A percentile compares a stretch with the other conserved stretches of the same genome.
phyloP scores from a whole-genome alignment of 169 alveolate genomes.

The Cryptosporidium viatorum region DNA sequence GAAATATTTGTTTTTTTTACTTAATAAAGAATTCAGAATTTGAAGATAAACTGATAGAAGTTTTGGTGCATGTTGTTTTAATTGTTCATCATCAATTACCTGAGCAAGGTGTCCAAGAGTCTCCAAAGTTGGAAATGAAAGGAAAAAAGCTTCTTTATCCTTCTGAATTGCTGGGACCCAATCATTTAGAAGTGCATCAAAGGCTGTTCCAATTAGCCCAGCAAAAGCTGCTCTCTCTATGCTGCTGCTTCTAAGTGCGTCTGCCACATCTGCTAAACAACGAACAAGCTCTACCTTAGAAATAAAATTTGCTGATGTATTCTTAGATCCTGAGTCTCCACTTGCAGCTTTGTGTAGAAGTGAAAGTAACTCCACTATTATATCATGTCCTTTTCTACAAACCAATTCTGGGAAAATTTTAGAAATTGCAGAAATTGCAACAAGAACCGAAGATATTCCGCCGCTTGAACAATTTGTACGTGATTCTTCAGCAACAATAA shows the following conservation, averaged over 20 bases:
- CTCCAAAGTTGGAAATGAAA: constrained; percentile 71
- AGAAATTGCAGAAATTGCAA: constrained; percentile 72
- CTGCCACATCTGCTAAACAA: constrained; percentile 71
- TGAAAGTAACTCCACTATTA: constrained; percentile 63
- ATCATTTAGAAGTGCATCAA: constrained; percentile 67
- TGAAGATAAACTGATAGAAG: constrained; percentile 64
- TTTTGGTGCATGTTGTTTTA: constrained; percentile 71
- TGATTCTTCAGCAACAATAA: constrained; percentile 32
- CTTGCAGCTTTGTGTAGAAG: constrained; percentile 58
- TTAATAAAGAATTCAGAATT: constrained; percentile 61
- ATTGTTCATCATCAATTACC: constrained; percentile 68
- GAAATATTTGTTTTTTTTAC: constrained; percentile 62
- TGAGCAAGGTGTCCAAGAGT: constrained; percentile 74
- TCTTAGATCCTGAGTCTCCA: constrained; percentile 35
- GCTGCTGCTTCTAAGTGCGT: constrained; percentile 53
- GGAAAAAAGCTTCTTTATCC: constrained; percentile 57
- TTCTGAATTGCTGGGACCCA: constrained; percentile 73
- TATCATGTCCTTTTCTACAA: constrained; percentile 70
- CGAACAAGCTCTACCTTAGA: constrained; percentile 71
- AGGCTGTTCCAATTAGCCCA: constrained; percentile 73
- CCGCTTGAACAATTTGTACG: constrained; percentile 8
- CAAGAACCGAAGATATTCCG: constrained; percentile 47
- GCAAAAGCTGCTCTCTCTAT: constrained; percentile 42
- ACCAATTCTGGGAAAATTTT: constrained; percentile 46
- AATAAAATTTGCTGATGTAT: not conserved